These are phyloP conservation scores for Rhodotorula sp. DNA, from an alignment of 1,284 basidiomycete species.

Conservation along the genomic window DNA sequence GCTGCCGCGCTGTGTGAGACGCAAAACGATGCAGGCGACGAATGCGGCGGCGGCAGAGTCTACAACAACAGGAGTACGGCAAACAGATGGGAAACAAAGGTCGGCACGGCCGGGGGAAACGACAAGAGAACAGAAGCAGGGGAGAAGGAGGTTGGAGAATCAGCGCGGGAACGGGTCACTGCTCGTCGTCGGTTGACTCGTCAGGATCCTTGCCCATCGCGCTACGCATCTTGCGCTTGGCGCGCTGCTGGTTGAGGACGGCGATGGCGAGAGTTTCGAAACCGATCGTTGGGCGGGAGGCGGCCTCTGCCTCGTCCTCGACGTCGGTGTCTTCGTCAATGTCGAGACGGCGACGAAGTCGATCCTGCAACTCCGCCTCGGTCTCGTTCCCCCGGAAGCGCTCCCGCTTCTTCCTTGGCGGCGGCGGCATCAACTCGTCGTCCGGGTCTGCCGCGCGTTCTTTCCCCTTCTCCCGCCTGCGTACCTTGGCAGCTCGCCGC, in stretches of 20 bases:
- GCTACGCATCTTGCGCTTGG: background rate
- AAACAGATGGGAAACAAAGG: background rate
- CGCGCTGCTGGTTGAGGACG: background rate
- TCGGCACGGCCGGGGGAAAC: background rate
- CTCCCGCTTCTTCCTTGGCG: background rate
- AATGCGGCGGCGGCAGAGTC: background rate
- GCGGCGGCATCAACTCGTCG: background rate
- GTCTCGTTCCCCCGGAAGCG: background rate
- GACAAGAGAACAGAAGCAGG: background rate
- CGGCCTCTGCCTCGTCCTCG: background rate
- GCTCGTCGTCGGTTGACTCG: slow-evolving; percentile 3
- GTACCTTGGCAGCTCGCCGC: background rate
- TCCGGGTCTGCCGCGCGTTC: no score
- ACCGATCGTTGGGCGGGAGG: background rate
- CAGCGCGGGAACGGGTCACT: background rate
- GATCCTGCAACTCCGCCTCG: background rate
- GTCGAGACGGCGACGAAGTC: background rate
- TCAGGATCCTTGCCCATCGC: background rate
- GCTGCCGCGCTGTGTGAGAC: no score
- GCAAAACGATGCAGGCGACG: background rate
- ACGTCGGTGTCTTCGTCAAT: background rate
- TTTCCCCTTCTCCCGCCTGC: background rate
- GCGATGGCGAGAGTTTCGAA: background rate
- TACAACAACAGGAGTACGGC: no score
- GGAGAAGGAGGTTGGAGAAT: background rate